phyloP scores from a whole-genome alignment of 108 stramenopile species.

The Skeletonema grethae region DNA sequence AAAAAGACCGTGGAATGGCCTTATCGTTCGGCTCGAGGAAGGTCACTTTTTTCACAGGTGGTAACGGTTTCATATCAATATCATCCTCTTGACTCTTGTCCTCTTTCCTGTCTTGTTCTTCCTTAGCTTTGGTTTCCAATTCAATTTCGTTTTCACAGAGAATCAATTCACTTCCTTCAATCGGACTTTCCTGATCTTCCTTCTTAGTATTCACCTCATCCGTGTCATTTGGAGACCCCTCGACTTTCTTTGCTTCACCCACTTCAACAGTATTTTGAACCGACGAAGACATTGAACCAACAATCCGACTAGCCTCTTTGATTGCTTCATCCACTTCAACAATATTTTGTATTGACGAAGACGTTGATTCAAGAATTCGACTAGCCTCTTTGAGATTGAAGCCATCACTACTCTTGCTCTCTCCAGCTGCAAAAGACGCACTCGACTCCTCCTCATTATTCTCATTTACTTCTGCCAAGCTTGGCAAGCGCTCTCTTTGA shows the following conservation, averaged over 20 bases:
- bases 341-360: no score
- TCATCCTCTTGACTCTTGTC: not conserved
- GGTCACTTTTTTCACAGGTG: not conserved
- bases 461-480: constrained; percentile 4
- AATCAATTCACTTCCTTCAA: no score
- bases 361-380: not conserved
- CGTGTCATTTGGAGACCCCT: no score
- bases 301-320: not conserved
- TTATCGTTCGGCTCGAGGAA: not conserved
- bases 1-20: not conserved
- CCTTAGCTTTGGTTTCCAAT: not conserved
- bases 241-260: no score
- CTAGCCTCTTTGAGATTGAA: not conserved
- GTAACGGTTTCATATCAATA: not conserved
- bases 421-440: not conserved
- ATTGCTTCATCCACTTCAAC: not conserved
- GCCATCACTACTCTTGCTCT: no score
- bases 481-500: not conserved
- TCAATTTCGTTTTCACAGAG: no score
- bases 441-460: not conserved
- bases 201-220: no score
- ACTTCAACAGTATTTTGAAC: no score
- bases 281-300: not conserved
- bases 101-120: not conserved
- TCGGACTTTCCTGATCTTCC: no score